Conservation (phyloP, 2,329 filamentous ascomycete species). For the Fusarium nurragi region DNA sequence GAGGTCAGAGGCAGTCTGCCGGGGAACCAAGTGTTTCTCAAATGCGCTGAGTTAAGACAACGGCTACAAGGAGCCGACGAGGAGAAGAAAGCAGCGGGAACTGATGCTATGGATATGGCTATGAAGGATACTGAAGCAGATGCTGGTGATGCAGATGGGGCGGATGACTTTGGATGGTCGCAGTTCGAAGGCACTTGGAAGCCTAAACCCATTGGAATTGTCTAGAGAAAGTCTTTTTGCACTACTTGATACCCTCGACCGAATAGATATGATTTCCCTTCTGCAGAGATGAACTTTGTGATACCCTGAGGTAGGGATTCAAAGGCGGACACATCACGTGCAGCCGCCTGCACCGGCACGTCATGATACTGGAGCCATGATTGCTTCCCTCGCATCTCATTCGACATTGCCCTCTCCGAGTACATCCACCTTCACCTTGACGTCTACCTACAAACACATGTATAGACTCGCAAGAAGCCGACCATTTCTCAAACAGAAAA, state of each 20-base stretch:
- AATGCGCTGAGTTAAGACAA: conserved; percentile 56
- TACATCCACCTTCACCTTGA: conserved; percentile 8
- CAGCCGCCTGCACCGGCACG: conserved; percentile 26
- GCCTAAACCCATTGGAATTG: conserved; percentile 66
- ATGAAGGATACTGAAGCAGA: conserved; percentile 19
- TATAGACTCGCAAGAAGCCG: conserved; percentile 53
- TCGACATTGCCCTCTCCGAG: conserved; percentile 23
- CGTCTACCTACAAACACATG: conserved; percentile 47
- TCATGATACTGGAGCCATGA: conserved; percentile 38
- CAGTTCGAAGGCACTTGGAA: conserved; percentile 63
- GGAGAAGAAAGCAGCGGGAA: conserved; percentile 18
- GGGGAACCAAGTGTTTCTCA: conserved; percentile 56
- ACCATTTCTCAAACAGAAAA: conserved; percentile 48
- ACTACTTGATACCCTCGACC: conserved; percentile 26
- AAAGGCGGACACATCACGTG: conserved; percentile 34
- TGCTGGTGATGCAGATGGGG: conserved; percentile 39
- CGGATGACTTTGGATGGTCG: conserved; percentile 54
- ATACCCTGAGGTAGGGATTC: neutral
- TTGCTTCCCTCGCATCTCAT: conserved; percentile 33
- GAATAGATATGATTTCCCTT: neutral
- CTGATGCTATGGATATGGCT: conserved; percentile 9
- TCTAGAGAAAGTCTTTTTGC: conserved; percentile 46
- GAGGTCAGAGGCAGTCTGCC: conserved; percentile 53
- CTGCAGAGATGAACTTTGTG: neutral
- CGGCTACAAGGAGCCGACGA: conserved; percentile 45